Base-by-base conservation (phyloP, 139 green algal species). In the Chlamydomonas sp. region DNA sequence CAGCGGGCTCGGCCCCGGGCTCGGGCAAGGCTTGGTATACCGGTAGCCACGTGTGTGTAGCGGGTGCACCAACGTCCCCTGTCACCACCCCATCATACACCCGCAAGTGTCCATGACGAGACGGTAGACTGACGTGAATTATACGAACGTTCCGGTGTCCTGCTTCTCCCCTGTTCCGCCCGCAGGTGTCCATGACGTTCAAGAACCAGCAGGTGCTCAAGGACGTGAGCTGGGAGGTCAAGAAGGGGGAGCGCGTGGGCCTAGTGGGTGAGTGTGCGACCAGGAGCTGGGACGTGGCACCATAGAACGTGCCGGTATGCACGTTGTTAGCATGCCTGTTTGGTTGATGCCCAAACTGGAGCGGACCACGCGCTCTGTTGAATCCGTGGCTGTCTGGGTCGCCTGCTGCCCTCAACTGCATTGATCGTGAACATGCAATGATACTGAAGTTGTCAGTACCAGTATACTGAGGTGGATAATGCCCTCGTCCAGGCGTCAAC, bases 161-260 rank as follows among this genome's bases (percentile, higher is more conserved):
- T 10, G 12, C 16, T 79, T 4, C 58, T 10, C 69, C 67, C 60
- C 59, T 86, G 67, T 14, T 62, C 18, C 17, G 58, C 72, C 0
- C 74, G 69, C 90, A 97, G 93, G 90, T 98, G 5, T 88, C 91
- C 59, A 96, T 96, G 74, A 98, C 95, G 0, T 99, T 99, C 91
- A 99, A 99, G 93, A 98, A 98, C 91, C 92, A 97, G 83, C 91
- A 98, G 89, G 93, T 99, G 78, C 93, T 99, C 2, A 95, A 95
- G 73, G 93, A 98, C 86, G 93, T 96, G 60, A 94, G 88, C 60
- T 99, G 98, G 98, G 98, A 99, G 78, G 96, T 98, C 80, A 99
- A 99, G 89, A 97, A 97, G 85, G 97, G 98, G 0, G 97, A 99
- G 92, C 89, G 97, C 4, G 97, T 99, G n/a, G 98, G 98, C 1